A percentile compares a stretch with the other conserved stretches of the same genome.
Evolutionary conservation across 1,284 basidiomycete species (phyloP).

Genomic region (Cutaneotrichosporon dermatis): DNA sequence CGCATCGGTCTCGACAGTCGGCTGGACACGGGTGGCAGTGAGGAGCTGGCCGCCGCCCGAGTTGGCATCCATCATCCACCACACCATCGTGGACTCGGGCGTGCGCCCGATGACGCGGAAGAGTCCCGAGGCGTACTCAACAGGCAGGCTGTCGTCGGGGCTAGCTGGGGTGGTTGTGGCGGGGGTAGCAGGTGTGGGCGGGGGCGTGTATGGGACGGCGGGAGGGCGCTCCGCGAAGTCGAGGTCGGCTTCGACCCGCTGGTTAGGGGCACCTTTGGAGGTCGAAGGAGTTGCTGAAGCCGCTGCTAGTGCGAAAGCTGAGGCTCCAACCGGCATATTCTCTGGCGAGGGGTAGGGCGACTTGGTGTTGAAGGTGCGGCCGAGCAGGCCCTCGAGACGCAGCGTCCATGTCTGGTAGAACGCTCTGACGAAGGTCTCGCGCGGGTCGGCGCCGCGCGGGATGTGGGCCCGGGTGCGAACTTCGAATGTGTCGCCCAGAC

Average conservation of each 20-base stretch:
- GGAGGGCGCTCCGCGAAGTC: background rate
- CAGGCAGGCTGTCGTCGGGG: no score
- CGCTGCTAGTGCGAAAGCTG: no score
- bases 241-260: background rate
- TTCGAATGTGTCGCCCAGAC: background rate
- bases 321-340: background rate
- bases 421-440: conserved; percentile 1
- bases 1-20: no score
- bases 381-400: background rate
- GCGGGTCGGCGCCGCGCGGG: background rate
- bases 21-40: no score
- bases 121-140: no score
- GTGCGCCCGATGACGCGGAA: no score
- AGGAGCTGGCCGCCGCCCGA: no score
- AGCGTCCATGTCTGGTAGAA: conserved; percentile 13
- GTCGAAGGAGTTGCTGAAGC: no score
- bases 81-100: no score
- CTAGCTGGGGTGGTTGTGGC: background rate
- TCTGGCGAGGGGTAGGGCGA: background rate
- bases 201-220: background rate
- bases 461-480: background rate
- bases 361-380: background rate
- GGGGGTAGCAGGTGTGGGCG: background rate
- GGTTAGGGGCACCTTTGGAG: no score
- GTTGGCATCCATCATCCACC: no score